phyloP scores from a whole-genome alignment of 305 asterid species.

The Fraxinus angustifolia region DNA sequence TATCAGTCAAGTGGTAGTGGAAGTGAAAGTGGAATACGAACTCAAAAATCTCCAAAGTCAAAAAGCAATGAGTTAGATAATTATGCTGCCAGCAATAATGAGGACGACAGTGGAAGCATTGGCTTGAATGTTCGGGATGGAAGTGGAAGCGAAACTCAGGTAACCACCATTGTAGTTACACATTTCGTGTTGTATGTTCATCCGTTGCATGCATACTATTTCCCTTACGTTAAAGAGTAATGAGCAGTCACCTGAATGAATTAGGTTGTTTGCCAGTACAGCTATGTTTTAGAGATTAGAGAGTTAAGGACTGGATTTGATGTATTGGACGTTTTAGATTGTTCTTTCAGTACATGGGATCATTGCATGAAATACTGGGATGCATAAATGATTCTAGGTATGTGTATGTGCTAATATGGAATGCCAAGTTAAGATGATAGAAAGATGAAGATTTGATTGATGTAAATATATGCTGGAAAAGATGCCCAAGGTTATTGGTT shows the following conservation, averaged over 20 bases:
- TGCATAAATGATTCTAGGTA: not conserved
- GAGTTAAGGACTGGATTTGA: not conserved
- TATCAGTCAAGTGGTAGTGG: constrained; percentile 7
- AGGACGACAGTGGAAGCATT: constrained; percentile 6
- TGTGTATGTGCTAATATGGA: not conserved
- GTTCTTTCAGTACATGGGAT: not conserved
- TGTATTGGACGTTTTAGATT: not conserved
- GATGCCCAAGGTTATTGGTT: not conserved
- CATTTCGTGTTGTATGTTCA: not conserved
- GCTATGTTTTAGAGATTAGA: not conserved
- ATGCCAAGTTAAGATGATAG: not conserved
- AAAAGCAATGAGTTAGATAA: not conserved
- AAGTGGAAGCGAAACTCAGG: constrained; percentile 6
- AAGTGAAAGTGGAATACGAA: constrained; percentile 8
- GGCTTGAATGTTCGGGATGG: constrained; percentile 3
- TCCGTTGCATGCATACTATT: not conserved
- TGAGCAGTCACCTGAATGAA: not conserved
- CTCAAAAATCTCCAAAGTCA: constrained; percentile 2
- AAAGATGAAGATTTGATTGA: not conserved
- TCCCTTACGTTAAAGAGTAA: not conserved
- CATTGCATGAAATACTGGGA: not conserved
- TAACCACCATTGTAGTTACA: not conserved
- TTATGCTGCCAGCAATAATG: constrained; percentile 7
- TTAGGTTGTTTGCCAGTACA: not conserved
- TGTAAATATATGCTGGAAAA: not conserved